Percentiles rank a stretch among this genome's conserved stretches.
Evolutionary conservation across 306 rosid genomes (phyloP).

Genomic region (Calophaca sinica): DNA sequence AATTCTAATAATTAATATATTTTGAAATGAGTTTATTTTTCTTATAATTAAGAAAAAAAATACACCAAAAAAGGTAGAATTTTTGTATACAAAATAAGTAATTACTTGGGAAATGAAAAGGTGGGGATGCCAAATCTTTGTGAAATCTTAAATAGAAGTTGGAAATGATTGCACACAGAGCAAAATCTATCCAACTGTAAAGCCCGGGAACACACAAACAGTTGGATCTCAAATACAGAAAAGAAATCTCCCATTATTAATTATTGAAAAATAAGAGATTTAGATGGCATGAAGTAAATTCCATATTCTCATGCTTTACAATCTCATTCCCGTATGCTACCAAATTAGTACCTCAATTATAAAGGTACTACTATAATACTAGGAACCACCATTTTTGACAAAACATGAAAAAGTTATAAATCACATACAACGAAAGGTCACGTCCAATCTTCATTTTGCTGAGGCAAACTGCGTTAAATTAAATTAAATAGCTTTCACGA

Average conservation of each 20-base stretch:
- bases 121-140: slow-evolving; percentile 25
- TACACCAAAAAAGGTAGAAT: no score
- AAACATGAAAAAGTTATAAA: slow-evolving; percentile 39
- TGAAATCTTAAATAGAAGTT: slow-evolving; percentile 38
- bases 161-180: slow-evolving; percentile 43
- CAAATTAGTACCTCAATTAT: slow-evolving; percentile 6
- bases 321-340: background rate
- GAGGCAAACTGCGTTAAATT: slow-evolving; percentile 28
- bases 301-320: no score
- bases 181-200: slow-evolving; percentile 44
- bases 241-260: slow-evolving; percentile 28
- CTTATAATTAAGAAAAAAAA: no score
- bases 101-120: slow-evolving; percentile 15
- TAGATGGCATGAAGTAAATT: no score
- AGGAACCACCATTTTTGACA: slow-evolving; percentile 58
- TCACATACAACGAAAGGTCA: slow-evolving; percentile 55
- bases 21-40: no score
- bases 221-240: slow-evolving; percentile 43
- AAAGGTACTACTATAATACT: slow-evolving; percentile 35
- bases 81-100: background rate
- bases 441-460: slow-evolving; percentile 52
- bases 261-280: no score
- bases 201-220: slow-evolving; percentile 48
- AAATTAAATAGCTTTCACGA: slow-evolving; percentile 46
- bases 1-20: no score